These are phyloP conservation scores for Pneumocystis oryctolagi DNA, from an alignment of 1,139 yeast species.

Conservation along the genomic window DNA sequence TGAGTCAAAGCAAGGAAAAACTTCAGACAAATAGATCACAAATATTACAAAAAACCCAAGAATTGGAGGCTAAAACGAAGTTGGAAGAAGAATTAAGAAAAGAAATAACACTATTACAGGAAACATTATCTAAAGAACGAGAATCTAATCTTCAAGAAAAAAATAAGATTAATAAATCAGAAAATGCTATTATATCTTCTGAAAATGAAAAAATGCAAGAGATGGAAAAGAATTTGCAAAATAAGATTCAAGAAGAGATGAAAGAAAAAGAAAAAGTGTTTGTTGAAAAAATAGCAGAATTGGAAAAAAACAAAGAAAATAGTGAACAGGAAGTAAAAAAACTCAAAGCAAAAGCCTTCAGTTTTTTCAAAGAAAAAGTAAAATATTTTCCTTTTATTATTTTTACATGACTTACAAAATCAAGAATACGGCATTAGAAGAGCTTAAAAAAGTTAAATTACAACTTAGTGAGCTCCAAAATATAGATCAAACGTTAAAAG, in stretches of 20 bases:
- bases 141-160: conserved; percentile 4
- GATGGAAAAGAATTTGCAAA: conserved; percentile 21
- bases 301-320: not conserved
- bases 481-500: conserved; percentile 6
- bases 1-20: conserved; percentile 7
- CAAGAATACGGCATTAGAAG: conserved; percentile 19
- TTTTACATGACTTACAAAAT: conserved; percentile 21
- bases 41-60: not conserved
- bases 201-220: conserved; percentile 10
- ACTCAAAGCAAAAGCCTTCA: conserved; percentile 29
- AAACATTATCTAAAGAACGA: conserved; percentile 6
- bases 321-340: conserved; percentile 23
- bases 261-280: conserved; percentile 24
- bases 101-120: conserved; percentile 25
- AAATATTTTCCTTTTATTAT: not conserved
- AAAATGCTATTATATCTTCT: conserved; percentile 5
- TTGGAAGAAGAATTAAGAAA: conserved; percentile 21
- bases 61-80: conserved; percentile 22
- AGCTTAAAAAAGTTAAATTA: conserved; percentile 14
- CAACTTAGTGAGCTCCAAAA: conserved; percentile 4
- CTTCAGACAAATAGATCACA: not conserved
- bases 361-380: conserved; percentile 4
- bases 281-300: not conserved
- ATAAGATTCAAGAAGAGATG: conserved; percentile 16
- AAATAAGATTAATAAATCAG: conserved; percentile 7